Evolutionary conservation across 164 flowering plant species (phyloP), one percentile per base, ranked within the genome.

Genomic region (Dillenia turbinata): DNA sequence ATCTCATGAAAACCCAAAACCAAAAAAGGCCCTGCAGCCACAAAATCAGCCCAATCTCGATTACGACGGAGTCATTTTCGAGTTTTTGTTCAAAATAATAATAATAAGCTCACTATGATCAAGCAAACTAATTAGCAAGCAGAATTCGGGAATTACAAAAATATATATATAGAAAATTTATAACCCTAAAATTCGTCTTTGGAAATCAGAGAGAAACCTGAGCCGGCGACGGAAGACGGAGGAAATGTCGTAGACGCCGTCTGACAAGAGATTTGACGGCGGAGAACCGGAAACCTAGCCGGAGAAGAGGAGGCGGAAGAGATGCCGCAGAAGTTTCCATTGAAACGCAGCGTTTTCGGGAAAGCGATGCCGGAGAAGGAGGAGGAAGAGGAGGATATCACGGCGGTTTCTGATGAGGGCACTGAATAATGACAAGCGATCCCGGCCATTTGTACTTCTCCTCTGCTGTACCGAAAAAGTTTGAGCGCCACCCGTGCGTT

Each of bases 201-300:
- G 7, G 40, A 33, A 33, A 33, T 33, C 40, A 33, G 40, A 33
- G 40, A 33, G 40, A 33, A 12, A 76, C 83, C 83, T 76, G 78
- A 74, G 22, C 49, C 76, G 50, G 65, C 49, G 61, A 73, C 74
- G 26, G 78, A 24, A 48, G 85, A 56, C 1, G 80, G 52, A n/a
- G 77, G 56, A 1, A 78, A 52, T 60, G 77, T 48, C 10, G 68
- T 68, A 49, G 81, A 57, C 48, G 79, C 57, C 10, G 66, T 43
- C 62, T 79, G 85, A 64, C 84, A 81, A 2, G 79, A 69, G 66
- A 84, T 72, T 13, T 67, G 78, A 26, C 72, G 76, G 19, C 61
- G 71, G 47, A 19, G 52, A 12, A 52, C 16, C 33, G 68, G 67
- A n/a, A 33, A 40, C 26, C 49, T 53, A 1, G 67, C 63, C 49